Evolutionary conservation across 257 asterid genomes (phyloP), one percentile per base, ranked within the genome.

Genomic region (Ehretia macrophylla): DNA sequence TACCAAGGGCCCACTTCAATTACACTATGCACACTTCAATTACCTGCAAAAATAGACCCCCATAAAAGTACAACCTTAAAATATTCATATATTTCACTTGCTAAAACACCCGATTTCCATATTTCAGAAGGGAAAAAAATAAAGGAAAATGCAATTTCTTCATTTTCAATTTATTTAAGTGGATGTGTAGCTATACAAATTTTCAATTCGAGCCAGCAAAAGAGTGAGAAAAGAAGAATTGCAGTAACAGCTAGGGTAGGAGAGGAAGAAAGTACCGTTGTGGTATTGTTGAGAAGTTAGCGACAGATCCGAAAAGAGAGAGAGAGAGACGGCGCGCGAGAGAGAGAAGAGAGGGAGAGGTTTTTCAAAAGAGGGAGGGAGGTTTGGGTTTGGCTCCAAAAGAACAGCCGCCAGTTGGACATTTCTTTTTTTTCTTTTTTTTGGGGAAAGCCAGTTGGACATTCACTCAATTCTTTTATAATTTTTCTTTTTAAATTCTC

Each of bases 291-390:
- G 47, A 42, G 55, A 64, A 72, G 70, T 50, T 18, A 17, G 64
- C 63, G 27, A 63, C 77, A 81, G 88, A 84, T 81, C 85, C 80
- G 74, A 51, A 70, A 58, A 49, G 44, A 44, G 56, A 48, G 79
- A 11, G 52, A 39, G 27, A 20, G 66, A 27, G 65, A 63, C 14
- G 16, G 14, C 14, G 52, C 32, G 55, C 40, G 44, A 45, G 68
- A 52, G 74, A 57, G 32, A 58, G 60, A 53, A 42, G 55, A 49
- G 44, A 45, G 68, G 44, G 74, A 57, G 40, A 60, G 77, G 68
- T 71, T 68, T 71, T 71, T 71, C 64, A 71, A 75, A 75, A 67
- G 75, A 71, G 62, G 39, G 60, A 71, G 47, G 47, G 47, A 42
- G 47, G 47, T 42, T 42, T 42, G 8, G 75, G 71, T 71, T 71